Conservation (phyloP, 108 stramenopile genomes). For the Cyclotella atomus region DNA sequence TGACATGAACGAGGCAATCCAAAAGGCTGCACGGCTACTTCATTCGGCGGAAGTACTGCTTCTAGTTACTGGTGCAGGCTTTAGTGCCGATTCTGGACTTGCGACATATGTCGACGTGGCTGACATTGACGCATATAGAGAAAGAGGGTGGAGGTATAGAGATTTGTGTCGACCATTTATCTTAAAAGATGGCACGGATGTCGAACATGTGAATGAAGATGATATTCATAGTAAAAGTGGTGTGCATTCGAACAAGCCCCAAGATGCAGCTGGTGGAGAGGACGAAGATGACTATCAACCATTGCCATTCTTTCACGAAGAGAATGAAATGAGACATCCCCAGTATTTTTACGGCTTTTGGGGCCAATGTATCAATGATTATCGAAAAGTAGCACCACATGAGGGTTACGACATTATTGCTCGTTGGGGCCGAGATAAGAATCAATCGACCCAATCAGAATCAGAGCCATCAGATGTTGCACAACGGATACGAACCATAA, state of each 20-base stretch:
- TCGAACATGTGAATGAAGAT: not conserved
- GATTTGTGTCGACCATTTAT: slow-evolving; percentile 33
- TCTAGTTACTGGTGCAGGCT: slow-evolving; percentile 55
- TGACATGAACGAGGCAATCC: not conserved
- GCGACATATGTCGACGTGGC: slow-evolving; percentile 47
- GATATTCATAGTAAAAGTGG: not conserved
- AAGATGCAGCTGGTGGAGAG: not conserved
- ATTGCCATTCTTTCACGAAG: not conserved
- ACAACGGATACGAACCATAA: slow-evolving; percentile 22
- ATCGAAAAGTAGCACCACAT: slow-evolving; percentile 47
- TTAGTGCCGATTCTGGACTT: slow-evolving; percentile 49
- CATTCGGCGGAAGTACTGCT: slow-evolving; percentile 43
- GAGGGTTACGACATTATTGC: slow-evolving; percentile 58
- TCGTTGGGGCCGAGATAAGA: slow-evolving; percentile 45
- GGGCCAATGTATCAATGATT: slow-evolving; percentile 52
- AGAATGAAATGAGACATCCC: slow-evolving; percentile 21
- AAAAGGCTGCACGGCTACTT: slow-evolving; percentile 26
- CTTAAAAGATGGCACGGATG: slow-evolving; percentile 8
- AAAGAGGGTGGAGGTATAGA: slow-evolving; percentile 38
- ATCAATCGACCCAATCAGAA: no score
- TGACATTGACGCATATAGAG: slow-evolving; percentile 40
- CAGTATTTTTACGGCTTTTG: slow-evolving; percentile 56
- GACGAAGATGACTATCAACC: not conserved
- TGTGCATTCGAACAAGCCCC: not conserved
- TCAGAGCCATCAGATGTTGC: slow-evolving; percentile 16